These are phyloP conservation scores for Teratosphaeriaceae sp. DNA, from an alignment of 2,329 filamentous ascomycete species.

Conservation along the genomic window DNA sequence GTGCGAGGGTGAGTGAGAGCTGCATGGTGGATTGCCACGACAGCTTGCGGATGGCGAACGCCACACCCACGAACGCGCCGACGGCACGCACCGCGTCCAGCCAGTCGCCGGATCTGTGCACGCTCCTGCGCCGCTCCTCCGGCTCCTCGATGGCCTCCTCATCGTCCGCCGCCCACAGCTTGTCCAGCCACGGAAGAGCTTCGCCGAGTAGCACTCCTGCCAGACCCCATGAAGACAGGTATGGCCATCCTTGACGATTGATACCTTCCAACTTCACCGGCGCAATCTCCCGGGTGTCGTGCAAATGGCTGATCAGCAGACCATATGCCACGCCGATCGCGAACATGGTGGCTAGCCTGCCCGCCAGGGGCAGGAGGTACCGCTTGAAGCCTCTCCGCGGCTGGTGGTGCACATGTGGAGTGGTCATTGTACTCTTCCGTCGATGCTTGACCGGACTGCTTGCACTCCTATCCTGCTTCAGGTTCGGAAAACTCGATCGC, in stretches of 20 bases:
- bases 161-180: constrained; percentile 56
- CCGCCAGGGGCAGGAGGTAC: constrained; percentile 38
- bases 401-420: constrained; percentile 11
- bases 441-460: constrained; percentile 15
- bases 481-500: constrained; percentile 16
- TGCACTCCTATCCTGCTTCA: constrained; percentile 15
- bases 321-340: constrained; percentile 77
- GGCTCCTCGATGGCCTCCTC: constrained; percentile 21
- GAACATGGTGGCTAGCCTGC: constrained; percentile 54
- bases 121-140: constrained; percentile 11
- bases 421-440: constrained; percentile 20
- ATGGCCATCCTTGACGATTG: constrained; percentile 53
- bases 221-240: constrained; percentile 74
- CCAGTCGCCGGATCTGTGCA: constrained; percentile 45
- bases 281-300: constrained; percentile 59
- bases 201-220: constrained; percentile 72
- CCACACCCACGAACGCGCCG: constrained; percentile 65
- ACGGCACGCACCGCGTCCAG: constrained; percentile 63
- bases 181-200: constrained; percentile 77
- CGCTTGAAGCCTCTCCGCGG: constrained; percentile 21
- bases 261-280: constrained; percentile 55
- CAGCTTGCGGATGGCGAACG: constrained; percentile 78
- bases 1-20: constrained; percentile 77
- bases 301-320: constrained; percentile 70
- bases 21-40: constrained; percentile 96